A percentile compares a stretch with the other conserved stretches of the same genome.
These are phyloP conservation scores for Rhytidiadelphus loreus DNA, from an alignment of 225 moss, liverwort and hornwort genomes.

Conservation along the genomic window DNA sequence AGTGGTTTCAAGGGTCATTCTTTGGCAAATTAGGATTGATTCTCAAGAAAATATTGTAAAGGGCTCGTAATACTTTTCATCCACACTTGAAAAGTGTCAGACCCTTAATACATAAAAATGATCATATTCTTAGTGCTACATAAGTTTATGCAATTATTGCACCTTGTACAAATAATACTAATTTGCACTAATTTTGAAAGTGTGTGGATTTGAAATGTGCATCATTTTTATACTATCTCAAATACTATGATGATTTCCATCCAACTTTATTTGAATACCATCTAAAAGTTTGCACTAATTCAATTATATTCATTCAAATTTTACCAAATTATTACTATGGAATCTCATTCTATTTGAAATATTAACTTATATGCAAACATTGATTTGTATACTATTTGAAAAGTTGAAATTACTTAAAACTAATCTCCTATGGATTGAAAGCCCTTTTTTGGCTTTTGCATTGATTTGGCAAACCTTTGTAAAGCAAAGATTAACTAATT, in stretches of 20 bases:
- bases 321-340: neutral
- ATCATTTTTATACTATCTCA: neutral
- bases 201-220: neutral
- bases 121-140: too few relatives aligned
- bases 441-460: neutral
- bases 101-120: too few relatives aligned
- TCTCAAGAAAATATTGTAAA: too few relatives aligned
- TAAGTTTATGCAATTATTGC: neutral
- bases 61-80: too few relatives aligned
- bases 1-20: too few relatives aligned
- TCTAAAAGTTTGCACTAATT: neutral
- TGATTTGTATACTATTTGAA: neutral
- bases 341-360: neutral
- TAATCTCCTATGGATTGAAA: rapidly evolving
- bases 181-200: neutral
- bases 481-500: neutral
- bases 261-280: neutral
- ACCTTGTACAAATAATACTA: neutral
- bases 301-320: neutral
- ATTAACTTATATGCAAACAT: neutral
- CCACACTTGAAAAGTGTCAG: too few relatives aligned
- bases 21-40: too few relatives aligned
- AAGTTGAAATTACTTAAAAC: neutral
- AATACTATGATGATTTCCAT: neutral
- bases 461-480: neutral